Base-by-base conservation (phyloP, 495 filamentous ascomycete species). In the Aspergillus conjunctus region DNA sequence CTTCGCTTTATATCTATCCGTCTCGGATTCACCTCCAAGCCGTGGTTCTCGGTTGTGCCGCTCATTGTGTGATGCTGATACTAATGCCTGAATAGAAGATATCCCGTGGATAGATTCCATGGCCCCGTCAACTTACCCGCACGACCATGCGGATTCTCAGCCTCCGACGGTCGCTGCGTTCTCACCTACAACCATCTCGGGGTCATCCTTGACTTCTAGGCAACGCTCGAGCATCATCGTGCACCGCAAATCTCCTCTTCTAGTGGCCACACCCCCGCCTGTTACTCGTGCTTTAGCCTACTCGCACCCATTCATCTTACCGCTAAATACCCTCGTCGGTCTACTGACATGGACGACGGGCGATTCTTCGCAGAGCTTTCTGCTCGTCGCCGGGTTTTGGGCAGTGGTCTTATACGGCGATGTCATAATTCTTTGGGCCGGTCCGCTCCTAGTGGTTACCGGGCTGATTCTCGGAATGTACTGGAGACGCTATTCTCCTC, bases 291-390 rank as follows among this genome's bases (percentile, higher is more conserved):
- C 92, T 0, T 81, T 99, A 53, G 92, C 92, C 58, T 96, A 97
- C 69, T 95, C 91, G 21, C 92, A 97, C 73, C 92, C 93, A 1
- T 98, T 97, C 69, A 77, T 99, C 15, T 76, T 93, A 31, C 91
- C 91, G 18, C 78, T 96, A 43, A 97, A 97, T 66, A 89, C 87
- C 63, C 64, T 94, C 11, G 86, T 84, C 15, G 93, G 93, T 0
- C 78, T 99, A 51, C 64, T 98, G 43, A 95, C 90, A 75, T 99
- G 94, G 94, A 94, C 91, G 17, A 92, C 88, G 10, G 88, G 83
- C 31, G 94, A 99, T 65, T 87, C 92, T 2, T 98, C 93, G 93
- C 91, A 97, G 77, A 95, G 91, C 79, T 99, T 99, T 73, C 78
- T 99, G 50, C 70, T 98, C 31, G 79, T 99, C 12, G 85, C 86